Conservation (phyloP, 2,329 filamentous ascomycete genomes). For the Pseudovirgaria hyperparasitica region DNA sequence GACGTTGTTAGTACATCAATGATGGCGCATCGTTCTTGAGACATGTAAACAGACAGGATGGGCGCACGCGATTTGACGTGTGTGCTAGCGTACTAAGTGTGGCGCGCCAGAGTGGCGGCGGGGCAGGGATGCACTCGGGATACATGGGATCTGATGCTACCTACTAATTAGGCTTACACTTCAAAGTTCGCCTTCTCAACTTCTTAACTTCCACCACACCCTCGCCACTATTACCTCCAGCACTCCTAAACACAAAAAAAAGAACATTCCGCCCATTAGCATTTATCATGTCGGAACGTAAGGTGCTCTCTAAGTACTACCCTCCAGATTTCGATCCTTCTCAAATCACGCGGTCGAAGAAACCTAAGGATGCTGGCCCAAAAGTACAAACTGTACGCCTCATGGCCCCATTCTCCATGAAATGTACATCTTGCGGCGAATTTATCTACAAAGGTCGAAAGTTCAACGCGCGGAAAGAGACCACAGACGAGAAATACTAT, state of each 20-base stretch:
- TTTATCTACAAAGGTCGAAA: conserved; percentile 90
- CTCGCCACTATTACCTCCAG: neutral
- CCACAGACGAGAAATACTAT: conserved; percentile 80
- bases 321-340: conserved; percentile 81
- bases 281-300: conserved; percentile 67
- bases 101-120: too few relatives aligned
- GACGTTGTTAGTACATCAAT: too few relatives aligned
- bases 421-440: conserved; percentile 57
- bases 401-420: conserved; percentile 80
- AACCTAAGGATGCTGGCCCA: conserved; percentile 59
- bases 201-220: conserved; percentile 1
- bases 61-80: too few relatives aligned
- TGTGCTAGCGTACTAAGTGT: too few relatives aligned
- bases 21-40: too few relatives aligned
- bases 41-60: too few relatives aligned
- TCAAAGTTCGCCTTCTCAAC: neutral
- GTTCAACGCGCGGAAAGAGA: conserved; percentile 92
- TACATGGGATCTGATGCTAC: too few relatives aligned
- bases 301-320: conserved; percentile 58
- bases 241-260: neutral
- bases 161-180: too few relatives aligned
- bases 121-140: too few relatives aligned
- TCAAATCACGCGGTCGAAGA: conserved; percentile 56
- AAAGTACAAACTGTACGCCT: conserved; percentile 77
- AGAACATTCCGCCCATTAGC: conserved; percentile 1